A percentile compares a stretch with the other conserved stretches of the same genome.
Conservation (phyloP, 139 green algal genomes). For the Chlorella sorokiniana region DNA sequence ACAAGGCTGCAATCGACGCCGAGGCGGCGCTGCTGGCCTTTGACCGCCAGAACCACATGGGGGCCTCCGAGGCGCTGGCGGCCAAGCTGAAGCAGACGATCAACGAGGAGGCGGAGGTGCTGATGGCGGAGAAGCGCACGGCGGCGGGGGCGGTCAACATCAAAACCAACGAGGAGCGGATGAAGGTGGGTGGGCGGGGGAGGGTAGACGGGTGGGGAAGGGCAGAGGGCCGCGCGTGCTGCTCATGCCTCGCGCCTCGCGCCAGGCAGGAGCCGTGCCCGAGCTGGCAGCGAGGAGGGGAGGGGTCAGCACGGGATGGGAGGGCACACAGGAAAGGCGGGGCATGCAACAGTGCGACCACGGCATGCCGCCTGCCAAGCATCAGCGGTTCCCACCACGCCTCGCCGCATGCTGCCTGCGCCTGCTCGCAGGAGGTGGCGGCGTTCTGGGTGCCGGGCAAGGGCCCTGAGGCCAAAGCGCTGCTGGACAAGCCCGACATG, state of each 20-base stretch:
- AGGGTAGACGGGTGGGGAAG: not conserved
- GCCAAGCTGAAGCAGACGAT: slow-evolving; percentile 28
- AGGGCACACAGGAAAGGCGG: no score
- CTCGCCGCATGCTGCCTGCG: not conserved
- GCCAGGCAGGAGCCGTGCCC: no score
- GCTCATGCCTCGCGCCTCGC: no score
- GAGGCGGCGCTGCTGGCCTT: slow-evolving; percentile 82
- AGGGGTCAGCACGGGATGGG: no score
- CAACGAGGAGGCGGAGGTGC: slow-evolving; percentile 34
- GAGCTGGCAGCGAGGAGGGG: no score
- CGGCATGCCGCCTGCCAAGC: no score
- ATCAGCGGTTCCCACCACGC: not conserved
- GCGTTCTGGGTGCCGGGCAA: slow-evolving; percentile 85
- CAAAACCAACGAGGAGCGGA: slow-evolving; percentile 69
- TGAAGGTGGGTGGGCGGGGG: slow-evolving; percentile 52
- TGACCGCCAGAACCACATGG: slow-evolving; percentile 86
- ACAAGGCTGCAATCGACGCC: slow-evolving; percentile 60
- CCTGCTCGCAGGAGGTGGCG: slow-evolving; percentile 49
- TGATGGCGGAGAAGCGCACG: slow-evolving; percentile 53
- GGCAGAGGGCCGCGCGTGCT: not conserved
- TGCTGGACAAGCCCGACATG: slow-evolving; percentile 73
- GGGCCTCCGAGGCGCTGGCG: slow-evolving; percentile 59
- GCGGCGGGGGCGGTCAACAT: slow-evolving; percentile 65
- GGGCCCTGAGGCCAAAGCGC: slow-evolving; percentile 47
- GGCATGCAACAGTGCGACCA: no score